phyloP scores from a whole-genome alignment of 257 asterid genomes.

The Nicotiana noctiflora region DNA sequence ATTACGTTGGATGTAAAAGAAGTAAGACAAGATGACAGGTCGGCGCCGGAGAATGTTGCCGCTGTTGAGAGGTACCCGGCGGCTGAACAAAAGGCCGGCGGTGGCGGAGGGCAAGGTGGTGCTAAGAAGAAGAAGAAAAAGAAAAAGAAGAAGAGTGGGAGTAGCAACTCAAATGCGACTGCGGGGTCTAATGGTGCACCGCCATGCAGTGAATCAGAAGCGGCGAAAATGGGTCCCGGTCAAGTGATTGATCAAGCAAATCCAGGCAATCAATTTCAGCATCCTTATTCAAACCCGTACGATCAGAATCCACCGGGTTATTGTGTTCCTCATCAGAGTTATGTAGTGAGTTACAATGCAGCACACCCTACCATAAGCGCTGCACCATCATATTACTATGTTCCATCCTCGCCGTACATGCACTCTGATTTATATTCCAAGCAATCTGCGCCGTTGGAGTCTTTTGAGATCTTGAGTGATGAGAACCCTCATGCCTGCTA shows the following conservation, averaged over 20 bases:
- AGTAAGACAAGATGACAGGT: slow-evolving; percentile 1
- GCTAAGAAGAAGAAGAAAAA: slow-evolving; percentile 63
- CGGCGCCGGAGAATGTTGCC: slow-evolving; percentile 25
- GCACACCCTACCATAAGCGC: slow-evolving; percentile 31
- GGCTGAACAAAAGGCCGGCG: slow-evolving; percentile 15
- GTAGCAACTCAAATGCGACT: slow-evolving; percentile 12
- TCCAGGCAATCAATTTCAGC: slow-evolving; percentile 24
- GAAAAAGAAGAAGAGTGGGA: slow-evolving; percentile 27
- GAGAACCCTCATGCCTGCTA: slow-evolving; percentile 73
- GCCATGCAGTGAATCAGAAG: slow-evolving; percentile 33
- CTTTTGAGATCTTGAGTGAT: slow-evolving; percentile 70
- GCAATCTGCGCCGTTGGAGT: slow-evolving; percentile 39
- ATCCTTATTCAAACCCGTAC: not conserved
- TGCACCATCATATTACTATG: slow-evolving; percentile 40
- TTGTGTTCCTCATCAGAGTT: slow-evolving; percentile 34
- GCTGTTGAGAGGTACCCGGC: slow-evolving; percentile 20
- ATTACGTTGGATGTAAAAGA: slow-evolving; percentile 10
- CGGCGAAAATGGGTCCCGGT: slow-evolving; percentile 27
- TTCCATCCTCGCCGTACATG: slow-evolving; percentile 39
- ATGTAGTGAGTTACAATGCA: slow-evolving; percentile 55
- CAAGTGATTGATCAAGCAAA: slow-evolving; percentile 32
- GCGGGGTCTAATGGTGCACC: slow-evolving; percentile 27
- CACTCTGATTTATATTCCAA: slow-evolving; percentile 25
- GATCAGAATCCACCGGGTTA: slow-evolving; percentile 22
- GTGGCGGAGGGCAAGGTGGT: slow-evolving; percentile 22